phyloP scores from a whole-genome alignment of 345 rosid species.

The Rhodamnia rubescens region DNA sequence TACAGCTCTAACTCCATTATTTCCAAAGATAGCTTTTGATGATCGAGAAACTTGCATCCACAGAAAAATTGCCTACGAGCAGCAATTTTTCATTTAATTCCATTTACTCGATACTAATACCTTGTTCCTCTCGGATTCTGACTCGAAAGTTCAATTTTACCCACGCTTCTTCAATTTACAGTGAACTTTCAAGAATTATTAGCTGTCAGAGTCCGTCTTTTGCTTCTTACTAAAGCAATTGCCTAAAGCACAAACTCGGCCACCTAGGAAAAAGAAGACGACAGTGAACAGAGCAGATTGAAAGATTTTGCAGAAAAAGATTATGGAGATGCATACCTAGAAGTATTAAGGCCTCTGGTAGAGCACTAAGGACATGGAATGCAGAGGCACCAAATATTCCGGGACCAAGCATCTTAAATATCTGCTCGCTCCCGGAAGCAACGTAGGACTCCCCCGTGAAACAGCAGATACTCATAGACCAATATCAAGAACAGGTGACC shows the following conservation, averaged over 20 bases:
- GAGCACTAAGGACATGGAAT: slow-evolving; percentile 16
- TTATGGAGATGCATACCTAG: slow-evolving; percentile 4
- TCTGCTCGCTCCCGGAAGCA: slow-evolving; percentile 7
- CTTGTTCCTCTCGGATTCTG: not conserved
- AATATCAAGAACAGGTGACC: slow-evolving; percentile 13
- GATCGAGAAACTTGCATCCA: not conserved
- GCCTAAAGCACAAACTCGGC: not conserved
- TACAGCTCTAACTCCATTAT: too few species aligned
- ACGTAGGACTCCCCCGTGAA: slow-evolving; percentile 18
- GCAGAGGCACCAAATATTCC: slow-evolving; percentile 17
- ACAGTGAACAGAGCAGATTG: not conserved
- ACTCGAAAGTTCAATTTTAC: not conserved
- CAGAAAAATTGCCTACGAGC: not conserved
- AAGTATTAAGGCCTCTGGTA: slow-evolving; percentile 19
- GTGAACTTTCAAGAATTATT: not conserved
- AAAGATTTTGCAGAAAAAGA: not conserved
- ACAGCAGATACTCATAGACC: slow-evolving; percentile 16
- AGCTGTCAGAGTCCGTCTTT: not conserved
- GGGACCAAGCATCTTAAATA: slow-evolving; percentile 19
- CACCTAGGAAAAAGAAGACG: not conserved
- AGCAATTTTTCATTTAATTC: not conserved
- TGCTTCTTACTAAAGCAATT: not conserved
- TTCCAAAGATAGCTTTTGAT: not conserved
- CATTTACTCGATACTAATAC: not conserved
- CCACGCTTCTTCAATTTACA: not conserved